Evolutionary conservation across 345 rosid species (phyloP).

Genomic region (Citrus medica): DNA sequence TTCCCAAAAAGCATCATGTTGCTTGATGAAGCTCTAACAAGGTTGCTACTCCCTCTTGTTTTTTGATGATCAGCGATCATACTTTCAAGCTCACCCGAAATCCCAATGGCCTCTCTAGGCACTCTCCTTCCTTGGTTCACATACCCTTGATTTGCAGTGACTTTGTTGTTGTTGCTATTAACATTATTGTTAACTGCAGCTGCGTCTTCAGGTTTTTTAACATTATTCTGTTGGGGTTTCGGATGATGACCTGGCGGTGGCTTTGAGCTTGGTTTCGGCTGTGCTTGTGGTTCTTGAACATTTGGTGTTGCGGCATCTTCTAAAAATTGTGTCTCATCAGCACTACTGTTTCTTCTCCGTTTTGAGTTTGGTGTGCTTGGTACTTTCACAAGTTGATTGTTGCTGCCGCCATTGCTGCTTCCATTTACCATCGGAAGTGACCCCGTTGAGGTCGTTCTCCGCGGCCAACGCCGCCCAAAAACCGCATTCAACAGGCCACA

Average conservation of each 20-base stretch:
- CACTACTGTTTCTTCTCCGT: constrained; percentile 39
- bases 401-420: constrained; percentile 20
- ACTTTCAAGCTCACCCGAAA: constrained; percentile 88
- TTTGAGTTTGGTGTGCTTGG: constrained; percentile 35
- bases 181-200: not conserved
- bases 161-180: not conserved
- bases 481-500: constrained; percentile 69
- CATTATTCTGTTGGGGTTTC: constrained; percentile 13
- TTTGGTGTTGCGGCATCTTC: constrained; percentile 11
- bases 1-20: constrained; percentile 72
- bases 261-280: constrained; percentile 26
- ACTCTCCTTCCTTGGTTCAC: constrained; percentile 43
- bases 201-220: not conserved
- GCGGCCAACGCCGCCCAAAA: constrained; percentile 62
- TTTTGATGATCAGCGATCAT: constrained; percentile 76
- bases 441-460: constrained; percentile 53
- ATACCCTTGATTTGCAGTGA: constrained; percentile 16
- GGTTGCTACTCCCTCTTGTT: constrained; percentile 34
- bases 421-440: constrained; percentile 25
- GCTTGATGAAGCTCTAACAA: constrained; percentile 87
- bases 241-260: constrained; percentile 29
- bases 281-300: not conserved
- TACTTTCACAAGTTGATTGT: constrained; percentile 22
- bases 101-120: constrained; percentile 51
- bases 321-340: constrained; percentile 41